Evolutionary conservation across 352 stramenopile genomes (phyloP).

Genomic region (Thalassiosira livingstoniorum): DNA sequence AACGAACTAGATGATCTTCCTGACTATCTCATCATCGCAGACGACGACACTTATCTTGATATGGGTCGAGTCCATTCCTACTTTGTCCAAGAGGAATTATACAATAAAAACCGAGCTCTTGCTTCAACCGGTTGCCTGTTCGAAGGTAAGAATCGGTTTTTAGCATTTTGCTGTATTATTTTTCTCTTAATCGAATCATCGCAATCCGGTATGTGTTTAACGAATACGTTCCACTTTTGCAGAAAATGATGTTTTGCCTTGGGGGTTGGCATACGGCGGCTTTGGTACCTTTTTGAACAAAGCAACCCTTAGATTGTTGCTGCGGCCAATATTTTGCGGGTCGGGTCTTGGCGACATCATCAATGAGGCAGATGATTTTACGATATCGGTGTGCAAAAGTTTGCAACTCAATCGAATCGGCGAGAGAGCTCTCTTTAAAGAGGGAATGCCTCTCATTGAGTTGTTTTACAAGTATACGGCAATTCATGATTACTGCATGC

Average conservation of each 20-base stretch:
- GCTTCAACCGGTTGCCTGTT: conserved; percentile 17
- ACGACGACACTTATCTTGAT: conserved; percentile 29
- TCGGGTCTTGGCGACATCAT: neutral
- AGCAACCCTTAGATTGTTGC: conserved; percentile 11
- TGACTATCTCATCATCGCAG: neutral
- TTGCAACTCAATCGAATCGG: conserved; percentile 34
- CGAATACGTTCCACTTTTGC: neutral
- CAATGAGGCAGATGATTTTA: neutral
- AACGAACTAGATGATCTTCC: neutral
- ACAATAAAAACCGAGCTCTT: neutral
- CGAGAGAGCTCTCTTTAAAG: conserved; percentile 22
- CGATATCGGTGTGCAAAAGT: too few relatives aligned
- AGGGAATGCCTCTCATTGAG: conserved; percentile 36
- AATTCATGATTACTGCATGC: conserved; percentile 38
- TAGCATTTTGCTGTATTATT: neutral
- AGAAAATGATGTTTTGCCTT: conserved; percentile 4
- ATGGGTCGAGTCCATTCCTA: neutral
- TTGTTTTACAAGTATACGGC: conserved; percentile 52
- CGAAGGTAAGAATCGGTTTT: conserved; percentile 8
- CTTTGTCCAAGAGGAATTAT: conserved; percentile 3
- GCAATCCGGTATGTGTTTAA: neutral
- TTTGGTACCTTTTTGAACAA: conserved; percentile 43
- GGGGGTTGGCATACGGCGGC: conserved; percentile 30
- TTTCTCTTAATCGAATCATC: neutral
- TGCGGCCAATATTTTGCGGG: conserved; percentile 32